Conservation (phyloP, 1,284 basidiomycete genomes). For the Melampsora americana region DNA sequence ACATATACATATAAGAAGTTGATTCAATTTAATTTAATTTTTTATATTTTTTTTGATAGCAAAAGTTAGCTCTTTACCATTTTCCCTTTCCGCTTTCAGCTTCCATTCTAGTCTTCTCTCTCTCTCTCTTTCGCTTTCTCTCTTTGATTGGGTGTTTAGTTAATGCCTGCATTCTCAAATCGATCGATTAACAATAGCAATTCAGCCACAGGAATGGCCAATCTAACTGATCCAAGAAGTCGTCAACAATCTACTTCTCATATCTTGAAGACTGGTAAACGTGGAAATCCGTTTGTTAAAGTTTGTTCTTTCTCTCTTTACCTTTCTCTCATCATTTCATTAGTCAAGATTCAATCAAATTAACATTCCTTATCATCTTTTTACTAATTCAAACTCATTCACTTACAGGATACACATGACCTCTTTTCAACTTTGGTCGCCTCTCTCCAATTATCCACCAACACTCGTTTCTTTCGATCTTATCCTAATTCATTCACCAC, state of each 20-base stretch:
- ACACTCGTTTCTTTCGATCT: conserved; percentile 92
- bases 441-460: conserved; percentile 79
- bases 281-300: conserved; percentile 89
- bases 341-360: conserved; percentile 3
- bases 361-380: conserved; percentile 20
- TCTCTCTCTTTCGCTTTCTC: conserved; percentile 35
- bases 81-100: conserved; percentile 18
- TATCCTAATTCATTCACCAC: conserved; percentile 94
- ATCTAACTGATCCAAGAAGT: conserved; percentile 23
- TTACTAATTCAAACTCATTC: conserved; percentile 14
- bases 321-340: neutral
- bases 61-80: neutral
- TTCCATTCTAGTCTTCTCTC: conserved; percentile 50
- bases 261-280: conserved; percentile 95
- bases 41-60: no score
- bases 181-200: neutral
- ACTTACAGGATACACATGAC: conserved; percentile 95
- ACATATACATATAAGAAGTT: no score
- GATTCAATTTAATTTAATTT: no score
- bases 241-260: conserved; percentile 65
- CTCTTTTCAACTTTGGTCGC: conserved; percentile 95
- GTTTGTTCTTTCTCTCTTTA: conserved; percentile 55
- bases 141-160: conserved; percentile 18
- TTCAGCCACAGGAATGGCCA: neutral
- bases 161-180: neutral